Evolutionary conservation across 169 alveolate genomes (phyloP).

Genomic region (Babesia divergens): DNA sequence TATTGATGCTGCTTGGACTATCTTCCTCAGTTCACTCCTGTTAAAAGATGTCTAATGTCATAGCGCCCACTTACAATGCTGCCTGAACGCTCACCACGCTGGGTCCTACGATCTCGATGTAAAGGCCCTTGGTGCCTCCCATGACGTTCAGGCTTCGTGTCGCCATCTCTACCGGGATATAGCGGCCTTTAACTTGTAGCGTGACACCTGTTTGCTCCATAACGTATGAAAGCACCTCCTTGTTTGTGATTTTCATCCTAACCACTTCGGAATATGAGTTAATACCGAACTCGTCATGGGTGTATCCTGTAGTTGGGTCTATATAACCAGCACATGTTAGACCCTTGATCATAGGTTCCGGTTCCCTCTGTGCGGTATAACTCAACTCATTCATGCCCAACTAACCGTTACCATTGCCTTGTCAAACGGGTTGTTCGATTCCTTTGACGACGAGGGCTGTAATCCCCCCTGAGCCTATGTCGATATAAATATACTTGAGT

Average conservation of each 20-base stretch:
- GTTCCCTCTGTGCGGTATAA: slow-evolving; percentile 11
- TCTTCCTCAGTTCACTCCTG: slow-evolving; percentile 50
- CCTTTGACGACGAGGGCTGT: not conserved
- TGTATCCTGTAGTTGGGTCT: slow-evolving; percentile 74
- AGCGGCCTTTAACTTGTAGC: slow-evolving; percentile 82
- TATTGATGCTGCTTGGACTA: slow-evolving; percentile 40
- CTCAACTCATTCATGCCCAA: not conserved
- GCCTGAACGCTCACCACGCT: slow-evolving; percentile 79
- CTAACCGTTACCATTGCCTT: slow-evolving; percentile 20
- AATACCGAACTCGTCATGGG: slow-evolving; percentile 85
- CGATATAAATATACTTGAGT: not conserved
- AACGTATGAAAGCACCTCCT: slow-evolving; percentile 78
- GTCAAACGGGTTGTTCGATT: slow-evolving; percentile 25
- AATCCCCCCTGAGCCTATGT: not conserved
- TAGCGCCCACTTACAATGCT: slow-evolving; percentile 68
- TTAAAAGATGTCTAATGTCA: not conserved
- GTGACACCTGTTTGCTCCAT: slow-evolving; percentile 81
- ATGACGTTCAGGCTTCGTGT: slow-evolving; percentile 51
- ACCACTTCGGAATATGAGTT: slow-evolving; percentile 89
- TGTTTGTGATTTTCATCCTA: slow-evolving; percentile 82
- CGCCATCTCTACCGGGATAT: slow-evolving; percentile 70
- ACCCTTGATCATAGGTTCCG: slow-evolving; percentile 67
- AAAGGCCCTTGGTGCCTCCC: slow-evolving; percentile 70
- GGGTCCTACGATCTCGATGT: slow-evolving; percentile 82
- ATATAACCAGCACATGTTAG: slow-evolving; percentile 61